Evolutionary conservation across 768 basidiomycete species (phyloP).

Genomic region (Termitomyces sp.): DNA sequence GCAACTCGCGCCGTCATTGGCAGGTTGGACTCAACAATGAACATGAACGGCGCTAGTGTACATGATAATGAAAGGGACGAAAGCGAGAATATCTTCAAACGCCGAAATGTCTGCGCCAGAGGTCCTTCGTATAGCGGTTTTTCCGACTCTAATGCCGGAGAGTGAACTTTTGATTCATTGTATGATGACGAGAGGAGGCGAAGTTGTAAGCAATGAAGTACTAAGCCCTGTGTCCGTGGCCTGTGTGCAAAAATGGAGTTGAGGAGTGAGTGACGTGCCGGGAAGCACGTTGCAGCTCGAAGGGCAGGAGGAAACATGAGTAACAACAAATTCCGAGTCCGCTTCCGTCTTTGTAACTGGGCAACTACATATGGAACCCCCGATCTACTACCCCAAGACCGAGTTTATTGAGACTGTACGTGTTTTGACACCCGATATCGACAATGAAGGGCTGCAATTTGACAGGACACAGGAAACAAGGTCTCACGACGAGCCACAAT

Average conservation of each 20-base stretch:
- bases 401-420: constrained; percentile 89
- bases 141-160: constrained; percentile 14
- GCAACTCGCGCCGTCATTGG: constrained; percentile 66
- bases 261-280: constrained; percentile 3
- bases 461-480: constrained; percentile 92
- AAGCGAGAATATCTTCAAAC: constrained; percentile 81
- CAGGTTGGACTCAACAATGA: constrained; percentile 75
- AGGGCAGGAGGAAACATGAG: constrained; percentile 15
- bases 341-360: neutral
- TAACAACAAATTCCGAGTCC: constrained; percentile 2
- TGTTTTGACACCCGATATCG: neutral
- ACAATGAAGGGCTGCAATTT: constrained; percentile 2
- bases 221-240: neutral
- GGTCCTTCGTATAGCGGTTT: constrained; percentile 66
- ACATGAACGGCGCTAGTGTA: constrained; percentile 75
- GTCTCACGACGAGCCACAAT: constrained; percentile 91
- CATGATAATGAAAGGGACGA: constrained; percentile 69
- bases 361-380: constrained; percentile 54
- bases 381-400: constrained; percentile 74
- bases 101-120: constrained; percentile 65
- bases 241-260: neutral
- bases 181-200: constrained; percentile 12
- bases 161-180: constrained; percentile 7
- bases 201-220: constrained; percentile 1
- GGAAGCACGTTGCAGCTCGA: constrained; percentile 9